A percentile compares a stretch with the other conserved stretches of the same genome.
Conservation (phyloP, 2,329 filamentous ascomycete genomes). For the Fusarium penzigii region DNA sequence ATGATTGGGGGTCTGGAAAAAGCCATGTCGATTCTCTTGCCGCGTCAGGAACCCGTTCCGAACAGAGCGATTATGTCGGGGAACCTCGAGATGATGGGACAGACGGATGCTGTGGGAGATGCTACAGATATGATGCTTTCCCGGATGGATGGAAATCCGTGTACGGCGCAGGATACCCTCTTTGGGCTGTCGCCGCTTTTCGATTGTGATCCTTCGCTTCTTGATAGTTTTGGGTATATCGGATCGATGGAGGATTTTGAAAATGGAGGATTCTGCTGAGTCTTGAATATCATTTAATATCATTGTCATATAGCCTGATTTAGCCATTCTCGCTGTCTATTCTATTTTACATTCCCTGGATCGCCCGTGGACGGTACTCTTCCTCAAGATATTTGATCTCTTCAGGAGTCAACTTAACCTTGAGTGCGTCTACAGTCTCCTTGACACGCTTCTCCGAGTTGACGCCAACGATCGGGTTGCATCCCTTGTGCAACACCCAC, state of each 20-base stretch:
- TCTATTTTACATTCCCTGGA: conserved; percentile 34
- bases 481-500: conserved; percentile 58
- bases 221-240: conserved; percentile 17
- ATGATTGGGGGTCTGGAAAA: conserved; percentile 49
- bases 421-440: conserved; percentile 53
- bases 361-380: conserved; percentile 56
- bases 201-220: conserved; percentile 26
- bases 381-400: conserved; percentile 65
- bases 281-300: no score
- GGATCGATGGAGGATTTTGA: conserved; percentile 11
- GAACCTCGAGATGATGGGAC: conserved; percentile 1
- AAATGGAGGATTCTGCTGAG: neutral
- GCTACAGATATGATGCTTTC: conserved; percentile 8
- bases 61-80: no score
- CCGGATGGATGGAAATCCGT: conserved; percentile 12
- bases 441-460: conserved; percentile 60
- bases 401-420: conserved; percentile 54
- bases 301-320: no score
- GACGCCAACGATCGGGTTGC: conserved; percentile 64
- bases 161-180: conserved; percentile 26
- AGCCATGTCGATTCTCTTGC: conserved; percentile 27
- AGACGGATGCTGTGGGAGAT: neutral
- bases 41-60: no score
- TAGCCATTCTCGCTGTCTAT: no score
- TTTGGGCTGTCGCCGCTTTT: conserved; percentile 33